Base-by-base conservation (phyloP, 306 rosid species). In the Prunus kanzakura region DNA sequence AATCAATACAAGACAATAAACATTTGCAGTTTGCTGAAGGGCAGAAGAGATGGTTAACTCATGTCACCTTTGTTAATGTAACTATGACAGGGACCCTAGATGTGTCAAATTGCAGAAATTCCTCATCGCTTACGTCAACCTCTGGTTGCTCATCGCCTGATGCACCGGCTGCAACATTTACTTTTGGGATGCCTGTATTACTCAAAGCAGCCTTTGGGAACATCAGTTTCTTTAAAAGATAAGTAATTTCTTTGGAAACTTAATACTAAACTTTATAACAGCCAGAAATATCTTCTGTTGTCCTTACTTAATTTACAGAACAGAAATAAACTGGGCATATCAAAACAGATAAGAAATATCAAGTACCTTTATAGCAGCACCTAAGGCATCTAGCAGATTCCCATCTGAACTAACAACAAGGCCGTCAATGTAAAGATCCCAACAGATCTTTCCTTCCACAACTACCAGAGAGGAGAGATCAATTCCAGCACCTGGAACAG, bases 341-440 rank as follows among this genome's bases (percentile, higher is more conserved):
- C 22, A 13, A 43, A 61, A 23, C n/a, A n/a, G n/a, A 8, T 20
- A 29, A 68, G 74, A 68, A 63, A 52, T 68, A 74, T 29, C 25
- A 61, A 54, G 51, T 86, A 93, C 98, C 98, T 91, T 94, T 71
- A 94, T 86, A 69, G 98, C 96, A 80, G 98, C 96, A 11, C 94
- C 91, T 8, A 91, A 79, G 66, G 96, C 90, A 74, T 94, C 98
- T 78, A 94, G 86, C 75, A 90, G 83, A 87, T 94, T 91, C 58
- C 98, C 98, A 58, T 94, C 97, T 52, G 96, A 90, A 58, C 96
- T 79, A 58, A 93, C 82, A 64, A 94, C 94, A 73, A 94, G 94
- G 73, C 97, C 93, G 25, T 91, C 98, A 56, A 91, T 82, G 78
- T 94, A 94, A 73, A 94, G 94, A 80, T 90, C 93, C 98, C 98